Percentiles rank a stretch among this genome's conserved stretches.
Conservation (phyloP, 164 flowering plant genomes). For the Chimonanthus salicifolius region DNA sequence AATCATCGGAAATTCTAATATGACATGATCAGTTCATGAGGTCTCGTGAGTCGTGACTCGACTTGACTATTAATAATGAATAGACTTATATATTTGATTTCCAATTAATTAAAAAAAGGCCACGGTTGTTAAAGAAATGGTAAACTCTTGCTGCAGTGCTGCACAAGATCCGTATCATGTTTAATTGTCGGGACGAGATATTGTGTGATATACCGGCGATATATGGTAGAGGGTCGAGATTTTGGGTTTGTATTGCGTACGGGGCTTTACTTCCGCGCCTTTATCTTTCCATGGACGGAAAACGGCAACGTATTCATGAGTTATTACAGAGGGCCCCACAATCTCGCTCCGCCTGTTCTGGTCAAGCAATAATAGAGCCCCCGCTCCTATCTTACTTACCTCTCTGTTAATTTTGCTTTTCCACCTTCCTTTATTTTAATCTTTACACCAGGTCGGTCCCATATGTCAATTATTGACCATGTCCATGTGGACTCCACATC, state of each 20-base stretch:
- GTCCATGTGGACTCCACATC: too few relatives aligned
- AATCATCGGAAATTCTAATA: too few relatives aligned
- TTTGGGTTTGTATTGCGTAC: background rate
- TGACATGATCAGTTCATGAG: too few relatives aligned
- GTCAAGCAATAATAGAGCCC: constrained; percentile 15
- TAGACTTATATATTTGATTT: too few relatives aligned
- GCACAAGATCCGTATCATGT: background rate
- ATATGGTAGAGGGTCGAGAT: background rate
- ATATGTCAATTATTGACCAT: background rate
- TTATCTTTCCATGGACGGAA: background rate
- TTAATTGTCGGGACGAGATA: background rate
- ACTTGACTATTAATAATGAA: too few relatives aligned
- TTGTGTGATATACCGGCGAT: background rate
- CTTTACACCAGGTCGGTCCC: background rate
- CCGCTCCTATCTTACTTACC: background rate
- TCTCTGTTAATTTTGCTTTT: background rate
- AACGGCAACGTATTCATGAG: constrained; percentile 4
- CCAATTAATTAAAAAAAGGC: too few relatives aligned
- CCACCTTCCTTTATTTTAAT: background rate
- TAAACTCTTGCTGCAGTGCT: background rate
- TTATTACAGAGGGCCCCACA: constrained; percentile 8
- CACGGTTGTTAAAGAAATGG: background rate
- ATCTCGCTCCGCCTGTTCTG: constrained; percentile 2
- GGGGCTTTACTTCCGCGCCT: background rate
- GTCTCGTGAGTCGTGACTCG: too few relatives aligned